Evolutionary conservation across 208 protist species (phyloP).

Genomic region (Leishmania turanica): DNA sequence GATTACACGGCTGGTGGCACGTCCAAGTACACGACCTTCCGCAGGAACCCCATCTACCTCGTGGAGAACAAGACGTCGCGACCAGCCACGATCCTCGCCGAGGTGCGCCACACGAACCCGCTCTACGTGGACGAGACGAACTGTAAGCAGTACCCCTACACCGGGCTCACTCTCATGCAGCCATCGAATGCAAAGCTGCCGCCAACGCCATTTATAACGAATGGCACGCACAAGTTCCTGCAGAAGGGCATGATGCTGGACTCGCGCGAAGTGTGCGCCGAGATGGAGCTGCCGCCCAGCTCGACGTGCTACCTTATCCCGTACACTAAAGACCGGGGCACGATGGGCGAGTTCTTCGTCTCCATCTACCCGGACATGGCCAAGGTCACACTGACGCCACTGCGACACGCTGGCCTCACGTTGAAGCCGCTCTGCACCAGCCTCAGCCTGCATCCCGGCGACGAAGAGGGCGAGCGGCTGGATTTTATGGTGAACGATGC

Average conservation of each 20-base stretch:
- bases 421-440: slow-evolving; percentile 44
- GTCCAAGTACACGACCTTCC: slow-evolving; percentile 86
- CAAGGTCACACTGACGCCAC: slow-evolving; percentile 74
- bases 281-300: slow-evolving; percentile 78
- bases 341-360: slow-evolving; percentile 65
- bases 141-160: slow-evolving; percentile 81
- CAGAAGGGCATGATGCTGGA: slow-evolving; percentile 87
- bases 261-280: slow-evolving; percentile 72
- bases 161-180: slow-evolving; percentile 78
- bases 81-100: slow-evolving; percentile 63
- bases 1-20: slow-evolving; percentile 65
- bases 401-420: slow-evolving; percentile 67
- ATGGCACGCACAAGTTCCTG: slow-evolving; percentile 69
- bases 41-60: slow-evolving; percentile 85
- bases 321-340: slow-evolving; percentile 79
- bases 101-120: slow-evolving; percentile 61
- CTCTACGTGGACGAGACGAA: slow-evolving; percentile 61
- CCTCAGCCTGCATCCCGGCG: slow-evolving; percentile 32
- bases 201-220: slow-evolving; percentile 72
- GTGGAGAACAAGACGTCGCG: slow-evolving; percentile 80
- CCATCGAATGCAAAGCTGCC: slow-evolving; percentile 61
- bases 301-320: slow-evolving; percentile 82
- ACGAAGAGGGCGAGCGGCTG: slow-evolving; percentile 41
- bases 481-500: slow-evolving; percentile 73
- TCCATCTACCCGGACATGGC: slow-evolving; percentile 85